Conservation (phyloP, 163 green algal species). For the Picocystis sp. region DNA sequence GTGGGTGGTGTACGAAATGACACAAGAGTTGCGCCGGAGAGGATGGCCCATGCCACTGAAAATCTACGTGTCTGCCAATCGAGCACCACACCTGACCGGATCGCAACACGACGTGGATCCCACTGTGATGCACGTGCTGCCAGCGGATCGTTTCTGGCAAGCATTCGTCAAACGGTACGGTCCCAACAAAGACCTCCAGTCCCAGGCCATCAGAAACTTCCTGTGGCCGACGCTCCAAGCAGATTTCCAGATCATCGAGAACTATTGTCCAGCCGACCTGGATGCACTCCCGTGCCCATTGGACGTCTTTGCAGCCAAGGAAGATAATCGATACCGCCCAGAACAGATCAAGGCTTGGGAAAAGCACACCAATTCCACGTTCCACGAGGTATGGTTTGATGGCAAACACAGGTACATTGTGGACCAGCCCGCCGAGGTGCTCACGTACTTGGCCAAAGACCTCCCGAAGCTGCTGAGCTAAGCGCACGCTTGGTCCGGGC, state of each 20-base stretch:
- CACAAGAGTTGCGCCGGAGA: constrained; percentile 14
- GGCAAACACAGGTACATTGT: constrained; percentile 4
- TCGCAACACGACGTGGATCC: constrained; percentile 28
- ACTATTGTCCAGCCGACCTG: background rate
- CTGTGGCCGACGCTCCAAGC: constrained; percentile 4
- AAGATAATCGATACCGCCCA: constrained; percentile 1
- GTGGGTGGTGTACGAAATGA: constrained; percentile 35
- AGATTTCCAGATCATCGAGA: constrained; percentile 5
- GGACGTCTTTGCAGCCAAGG: constrained; percentile 6
- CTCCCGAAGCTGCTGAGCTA: background rate
- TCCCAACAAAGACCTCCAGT: constrained; percentile 15
- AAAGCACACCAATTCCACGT: background rate
- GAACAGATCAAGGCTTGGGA: constrained; percentile 5
- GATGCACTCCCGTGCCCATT: constrained; percentile 1
- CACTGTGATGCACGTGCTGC: constrained; percentile 23
- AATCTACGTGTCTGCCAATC: constrained; percentile 23
- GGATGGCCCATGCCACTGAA: constrained; percentile 13
- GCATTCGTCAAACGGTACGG: constrained; percentile 32
- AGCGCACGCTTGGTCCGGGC: too few relatives aligned
- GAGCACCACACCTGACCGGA: constrained; percentile 20
- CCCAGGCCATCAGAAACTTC: constrained; percentile 3
- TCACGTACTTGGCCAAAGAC: constrained; percentile 2
- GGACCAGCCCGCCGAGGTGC: constrained; percentile 4
- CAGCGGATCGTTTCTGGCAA: constrained; percentile 24
- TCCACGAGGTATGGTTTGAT: constrained; percentile 1